Evolutionary conservation across 192 early-diverging fungal species (phyloP).

Genomic region (Bifiguratus adelaidae): DNA sequence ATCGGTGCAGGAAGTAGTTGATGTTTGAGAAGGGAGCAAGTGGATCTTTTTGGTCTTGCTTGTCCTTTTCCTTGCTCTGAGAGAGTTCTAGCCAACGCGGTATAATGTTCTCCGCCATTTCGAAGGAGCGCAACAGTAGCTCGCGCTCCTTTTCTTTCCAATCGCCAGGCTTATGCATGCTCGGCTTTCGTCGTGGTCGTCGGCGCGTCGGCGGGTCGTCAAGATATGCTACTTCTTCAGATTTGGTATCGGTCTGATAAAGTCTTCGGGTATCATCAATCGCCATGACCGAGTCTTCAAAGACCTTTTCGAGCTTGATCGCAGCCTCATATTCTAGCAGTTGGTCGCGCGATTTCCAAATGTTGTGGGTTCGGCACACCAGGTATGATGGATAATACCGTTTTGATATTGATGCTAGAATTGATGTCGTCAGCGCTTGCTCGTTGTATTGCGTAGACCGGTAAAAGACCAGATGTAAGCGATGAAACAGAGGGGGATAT

Average conservation of each 20-base stretch:
- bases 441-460: constrained; percentile 9
- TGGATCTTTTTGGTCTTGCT: no score
- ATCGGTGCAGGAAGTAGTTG: background rate
- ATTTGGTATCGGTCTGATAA: no score
- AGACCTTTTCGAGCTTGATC: constrained; percentile 13
- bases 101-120: no score
- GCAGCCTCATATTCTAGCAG: constrained; percentile 31
- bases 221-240: no score
- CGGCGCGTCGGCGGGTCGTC: no score
- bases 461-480: constrained; percentile 31
- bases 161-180: no score
- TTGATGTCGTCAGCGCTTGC: constrained; percentile 18
- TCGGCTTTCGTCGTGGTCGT: no score
- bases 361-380: constrained; percentile 15
- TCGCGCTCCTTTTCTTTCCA: no score
- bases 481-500: constrained; percentile 17
- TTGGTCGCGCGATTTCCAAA: constrained; percentile 19
- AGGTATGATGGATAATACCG: constrained; percentile 23
- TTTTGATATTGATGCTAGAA: constrained; percentile 25
- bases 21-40: background rate
- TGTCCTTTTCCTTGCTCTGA: no score
- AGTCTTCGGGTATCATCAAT: no score
- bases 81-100: no score
- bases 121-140: no score
- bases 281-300: constrained; percentile 10